Base-by-base conservation (phyloP, 1,284 basidiomycete species). In the Ceratobasidium sp. region DNA sequence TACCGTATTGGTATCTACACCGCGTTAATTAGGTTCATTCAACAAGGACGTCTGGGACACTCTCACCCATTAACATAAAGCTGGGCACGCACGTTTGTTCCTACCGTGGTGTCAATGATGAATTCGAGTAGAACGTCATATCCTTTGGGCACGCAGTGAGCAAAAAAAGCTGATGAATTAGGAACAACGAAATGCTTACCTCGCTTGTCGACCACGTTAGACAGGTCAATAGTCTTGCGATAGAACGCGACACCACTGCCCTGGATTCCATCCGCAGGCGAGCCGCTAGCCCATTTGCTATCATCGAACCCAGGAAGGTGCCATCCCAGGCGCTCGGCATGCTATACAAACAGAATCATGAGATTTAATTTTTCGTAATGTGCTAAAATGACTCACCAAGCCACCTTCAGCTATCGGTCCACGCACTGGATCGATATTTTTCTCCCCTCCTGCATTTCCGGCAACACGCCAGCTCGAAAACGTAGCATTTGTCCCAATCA, bases 271-370 rank as follows among this genome's bases (percentile, higher is more conserved):
- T 48, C 57, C 0, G 72, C 32, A 16, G 72, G 65, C 14, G 64
- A 57, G 2, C 57, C 72, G 18, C 32, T 48, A 28, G 65, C 59
- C 79, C 79, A 79, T 10, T 61, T n/a, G 1, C 74, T 74, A 32
- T 72, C 71, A 57, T 79, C 75, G 53, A 74, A 79, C 10, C 76
- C 78, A 23, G 78, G 79, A 0, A 79, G 71, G 46, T 78, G 77
- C 78, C 78, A 78, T 1, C 78, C 77, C 16, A 71, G 6, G 4
- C 78, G 74, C 45, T 80, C 79, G 26, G 75, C 77, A 16, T 74
- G 72, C 21, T 71, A 21, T n/a, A n/a, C n/a, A n/a, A n/a, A n/a
- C n/a, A n/a, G n/a, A n/a, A n/a, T n/a, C n/a, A n/a, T n/a, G n/a
- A n/a, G n/a, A n/a, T n/a, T n/a, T n/a, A n/a, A n/a, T n/a, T n/a